Evolutionary conservation across 192 early-diverging fungal genomes (phyloP), one percentile per base, ranked within the genome.

Genomic region (Entophlyctis helioformis): DNA sequence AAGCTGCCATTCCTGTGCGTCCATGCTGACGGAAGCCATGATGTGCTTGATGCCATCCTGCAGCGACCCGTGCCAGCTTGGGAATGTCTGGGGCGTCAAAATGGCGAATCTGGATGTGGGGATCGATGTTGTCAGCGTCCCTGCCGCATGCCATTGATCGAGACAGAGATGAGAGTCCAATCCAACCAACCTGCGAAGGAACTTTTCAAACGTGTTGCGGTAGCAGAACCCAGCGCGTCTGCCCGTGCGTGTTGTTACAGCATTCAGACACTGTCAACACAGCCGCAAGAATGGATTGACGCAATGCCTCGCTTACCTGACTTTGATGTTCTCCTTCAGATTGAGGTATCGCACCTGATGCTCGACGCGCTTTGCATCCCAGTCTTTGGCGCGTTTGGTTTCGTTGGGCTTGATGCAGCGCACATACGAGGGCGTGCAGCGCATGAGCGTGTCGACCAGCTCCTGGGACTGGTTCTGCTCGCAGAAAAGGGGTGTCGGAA

Each of bases 261-360:
- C n/a, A n/a, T n/a, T n/a, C n/a, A 33, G 42, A 37, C 5, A 56
- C 12, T 11, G 16, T 25, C n/a, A 58, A 7, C 9, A 39, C 6
- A 7, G 19, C 8, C 25, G 11, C n/a, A 50, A 10, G 6, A 50
- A 10, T 16, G 6, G 10, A 12, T 50, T 21, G 11, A 24, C 8
- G 10, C n/a, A 13, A 9, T 46, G 11, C 11, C 6, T 21, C 29
- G 19, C 11, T 18, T 51, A 50, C 48, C 91, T 71, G 25, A 98
- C 89, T 51, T 89, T 84, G 61, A 98, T 96, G 65, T 96, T 98
- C 53, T 98, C 93, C 57, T 87, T 85, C 51, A 96, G 59, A 51
- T 94, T 94, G 21, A 98, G 71, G 55, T 98, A 98, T 39, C 91
- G 91, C 44, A 96, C 82, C 70, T 97, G 93, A 67, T 97, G 93